These are phyloP conservation scores for Isabelozyma heimii DNA, from an alignment of 805 yeast species.

Conservation along the genomic window DNA sequence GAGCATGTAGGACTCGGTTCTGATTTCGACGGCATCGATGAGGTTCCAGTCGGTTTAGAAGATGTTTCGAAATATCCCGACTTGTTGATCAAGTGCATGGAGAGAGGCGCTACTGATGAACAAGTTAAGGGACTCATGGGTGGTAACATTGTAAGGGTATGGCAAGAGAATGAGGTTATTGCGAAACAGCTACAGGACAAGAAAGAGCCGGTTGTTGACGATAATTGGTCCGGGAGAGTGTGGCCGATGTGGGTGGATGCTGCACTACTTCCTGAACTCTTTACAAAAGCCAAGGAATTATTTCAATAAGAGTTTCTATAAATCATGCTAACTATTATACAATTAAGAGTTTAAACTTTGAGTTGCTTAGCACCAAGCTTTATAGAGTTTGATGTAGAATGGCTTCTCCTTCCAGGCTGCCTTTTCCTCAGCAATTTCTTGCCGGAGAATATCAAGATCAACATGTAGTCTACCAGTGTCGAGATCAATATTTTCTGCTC, in stretches of 20 bases:
- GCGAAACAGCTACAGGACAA: slow-evolving; percentile 17
- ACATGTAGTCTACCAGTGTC: slow-evolving; percentile 34
- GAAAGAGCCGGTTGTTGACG: slow-evolving; percentile 24
- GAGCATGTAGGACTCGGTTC: slow-evolving; percentile 51
- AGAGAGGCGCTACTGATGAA: slow-evolving; percentile 42
- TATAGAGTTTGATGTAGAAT: slow-evolving; percentile 22
- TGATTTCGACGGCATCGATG: slow-evolving; percentile 53
- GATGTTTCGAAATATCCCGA: slow-evolving; percentile 57
- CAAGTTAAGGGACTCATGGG: slow-evolving; percentile 46
- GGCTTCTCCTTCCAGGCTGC: slow-evolving; percentile 22
- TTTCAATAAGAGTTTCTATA: neutral
- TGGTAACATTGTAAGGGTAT: slow-evolving; percentile 44
- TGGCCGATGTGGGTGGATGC: slow-evolving; percentile 22
- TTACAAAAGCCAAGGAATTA: neutral
- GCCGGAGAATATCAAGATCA: slow-evolving; percentile 31
- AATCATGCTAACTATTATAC: neutral
- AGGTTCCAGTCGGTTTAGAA: slow-evolving; percentile 49
- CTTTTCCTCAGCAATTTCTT: slow-evolving; percentile 33
- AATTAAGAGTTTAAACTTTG: neutral
- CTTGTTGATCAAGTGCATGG: slow-evolving; percentile 27
- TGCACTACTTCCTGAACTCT: neutral
- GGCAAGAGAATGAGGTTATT: slow-evolving; percentile 38
- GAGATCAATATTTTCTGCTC: slow-evolving; percentile 28
- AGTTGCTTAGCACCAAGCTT: slow-evolving; percentile 21
- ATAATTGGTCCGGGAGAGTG: slow-evolving; percentile 40